Evolutionary conservation across 2,329 filamentous ascomycete genomes (phyloP), one percentile per base, ranked within the genome.

Genomic region (Graphium sp.): DNA sequence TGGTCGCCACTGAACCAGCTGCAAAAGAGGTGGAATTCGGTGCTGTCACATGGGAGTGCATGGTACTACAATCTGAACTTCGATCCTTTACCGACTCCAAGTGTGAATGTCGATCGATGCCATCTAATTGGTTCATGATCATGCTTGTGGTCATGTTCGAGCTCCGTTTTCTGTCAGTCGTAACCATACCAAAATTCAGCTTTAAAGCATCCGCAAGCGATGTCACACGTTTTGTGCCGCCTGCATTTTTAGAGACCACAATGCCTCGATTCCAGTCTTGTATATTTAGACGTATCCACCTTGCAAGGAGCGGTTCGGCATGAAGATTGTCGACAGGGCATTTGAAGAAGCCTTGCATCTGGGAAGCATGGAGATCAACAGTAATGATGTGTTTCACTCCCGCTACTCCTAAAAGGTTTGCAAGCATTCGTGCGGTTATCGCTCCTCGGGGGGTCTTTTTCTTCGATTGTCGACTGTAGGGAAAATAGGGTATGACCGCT

Each of bases 301-400:
- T 79, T 30, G 87, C 84, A 44, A 98, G 83, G 37, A 95, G 67
- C 11, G 89, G 87, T 51, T 98, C 89, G 29, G 89, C 89, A 42
- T 93, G 83, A 30, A 98, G 74, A 47, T 98, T 95, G 54, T 98
- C 89, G 34, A 98, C 87, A 0, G 89, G 89, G 41, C 87, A 93
- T 46, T 81, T 81, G 66, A 98, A 98, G 59, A 98, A 98, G 33
- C 89, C 89, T 56, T 98, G 89, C 83, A 95, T 95, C 58, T 95
- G 89, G n/a, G 80, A 84, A 30, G 81, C 81, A 57, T 98, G 89
- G 18, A 98, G 67, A 48, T 98, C 89, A 46, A 98, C 79, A 11
- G 89, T 98, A 44, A 98, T 85, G 50, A 98, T 81, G 60, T 98
- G 89, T 55, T 92, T 84, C 39, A 98, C 84, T 30, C 89, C 89